Evolutionary conservation across 2,329 filamentous ascomycete genomes (phyloP).

Genomic region (Aschersonia sp.): DNA sequence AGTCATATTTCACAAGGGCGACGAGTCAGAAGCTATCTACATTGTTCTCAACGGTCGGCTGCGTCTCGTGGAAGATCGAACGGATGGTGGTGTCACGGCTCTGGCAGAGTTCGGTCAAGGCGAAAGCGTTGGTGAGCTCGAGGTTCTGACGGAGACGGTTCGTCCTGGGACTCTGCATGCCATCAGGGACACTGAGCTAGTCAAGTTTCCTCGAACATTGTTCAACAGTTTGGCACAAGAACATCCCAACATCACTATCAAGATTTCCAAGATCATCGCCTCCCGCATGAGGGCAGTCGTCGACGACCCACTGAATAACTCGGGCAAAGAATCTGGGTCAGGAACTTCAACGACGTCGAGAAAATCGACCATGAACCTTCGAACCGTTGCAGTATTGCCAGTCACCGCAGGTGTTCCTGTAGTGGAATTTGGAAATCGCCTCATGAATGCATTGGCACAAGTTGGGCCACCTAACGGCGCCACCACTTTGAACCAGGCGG

Average conservation of each 20-base stretch:
- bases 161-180: slow-evolving; percentile 88
- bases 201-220: slow-evolving; percentile 86
- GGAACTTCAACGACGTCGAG: slow-evolving; percentile 39
- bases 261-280: slow-evolving; percentile 97
- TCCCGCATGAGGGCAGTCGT: slow-evolving; percentile 83
- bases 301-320: slow-evolving; percentile 60
- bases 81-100: slow-evolving; percentile 70
- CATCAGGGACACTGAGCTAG: slow-evolving; percentile 89
- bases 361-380: slow-evolving; percentile 79
- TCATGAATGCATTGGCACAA: slow-evolving; percentile 78
- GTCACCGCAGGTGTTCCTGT: slow-evolving; percentile 87
- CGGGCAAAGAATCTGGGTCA: slow-evolving; percentile 47
- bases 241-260: slow-evolving; percentile 95
- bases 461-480: slow-evolving; percentile 83
- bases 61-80: slow-evolving; percentile 67
- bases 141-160: slow-evolving; percentile 87
- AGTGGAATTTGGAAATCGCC: slow-evolving; percentile 79
- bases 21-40: slow-evolving; percentile 97
- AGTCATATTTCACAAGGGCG: slow-evolving; percentile 81
- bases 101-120: slow-evolving; percentile 91
- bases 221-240: slow-evolving; percentile 98
- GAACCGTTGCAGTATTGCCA: slow-evolving; percentile 83
- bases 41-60: slow-evolving; percentile 91
- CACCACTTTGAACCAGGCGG: slow-evolving; percentile 81
- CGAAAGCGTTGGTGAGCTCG: slow-evolving; percentile 91